These are phyloP conservation scores for Ogataea nitratoaversa DNA, from an alignment of 805 yeast genomes.

Conservation along the genomic window DNA sequence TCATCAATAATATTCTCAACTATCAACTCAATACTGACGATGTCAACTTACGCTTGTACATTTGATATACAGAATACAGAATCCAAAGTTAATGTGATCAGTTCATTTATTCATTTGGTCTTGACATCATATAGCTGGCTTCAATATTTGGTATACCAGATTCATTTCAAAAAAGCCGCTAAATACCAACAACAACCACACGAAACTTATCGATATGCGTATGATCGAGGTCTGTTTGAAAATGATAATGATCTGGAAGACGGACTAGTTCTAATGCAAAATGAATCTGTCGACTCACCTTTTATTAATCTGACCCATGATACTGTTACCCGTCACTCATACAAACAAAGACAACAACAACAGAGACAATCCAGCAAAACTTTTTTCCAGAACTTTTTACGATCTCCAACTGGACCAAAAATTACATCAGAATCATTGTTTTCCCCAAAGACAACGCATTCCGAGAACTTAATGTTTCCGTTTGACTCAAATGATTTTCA, in stretches of 20 bases:
- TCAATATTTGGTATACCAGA: not conserved
- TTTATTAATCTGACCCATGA: not conserved
- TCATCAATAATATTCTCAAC: constrained; percentile 1
- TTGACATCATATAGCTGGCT: not conserved
- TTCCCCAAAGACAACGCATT: constrained; percentile 2
- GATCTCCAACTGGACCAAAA: not conserved
- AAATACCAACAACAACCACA: too few relatives aligned
- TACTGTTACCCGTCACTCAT: not conserved
- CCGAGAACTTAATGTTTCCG: constrained; percentile 9
- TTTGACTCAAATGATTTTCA: constrained; percentile 2
- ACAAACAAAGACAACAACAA: too few relatives aligned
- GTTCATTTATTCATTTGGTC: not conserved
- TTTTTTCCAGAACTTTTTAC: not conserved
- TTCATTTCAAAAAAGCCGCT: not conserved
- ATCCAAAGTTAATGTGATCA: constrained; percentile 1
- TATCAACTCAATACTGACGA: not conserved
- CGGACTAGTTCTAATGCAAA: too few relatives aligned
- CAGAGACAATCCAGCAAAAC: not conserved
- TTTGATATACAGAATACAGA: not conserved
- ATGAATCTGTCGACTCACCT: too few relatives aligned
- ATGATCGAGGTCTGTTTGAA: too few relatives aligned
- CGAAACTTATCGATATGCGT: too few relatives aligned
- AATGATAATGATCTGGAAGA: too few relatives aligned
- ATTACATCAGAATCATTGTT: not conserved
- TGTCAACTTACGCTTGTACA: not conserved